phyloP scores from a whole-genome alignment of 495 filamentous ascomycete species.

The Filosporella fistucella region DNA sequence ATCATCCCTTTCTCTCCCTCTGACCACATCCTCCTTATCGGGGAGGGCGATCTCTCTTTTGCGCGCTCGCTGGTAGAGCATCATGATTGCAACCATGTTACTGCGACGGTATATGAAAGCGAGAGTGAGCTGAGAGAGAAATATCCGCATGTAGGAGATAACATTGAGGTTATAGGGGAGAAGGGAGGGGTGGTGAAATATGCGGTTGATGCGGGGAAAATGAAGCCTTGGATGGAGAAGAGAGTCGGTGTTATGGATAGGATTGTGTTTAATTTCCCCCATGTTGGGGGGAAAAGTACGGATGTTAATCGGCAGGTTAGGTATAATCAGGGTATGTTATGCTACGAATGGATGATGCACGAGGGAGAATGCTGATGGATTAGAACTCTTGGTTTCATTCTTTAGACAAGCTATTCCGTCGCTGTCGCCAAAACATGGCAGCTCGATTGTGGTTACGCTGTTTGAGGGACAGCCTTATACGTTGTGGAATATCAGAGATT shows the following conservation, averaged over 20 bases:
- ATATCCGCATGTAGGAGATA: slow-evolving; percentile 68
- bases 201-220: slow-evolving; percentile 69
- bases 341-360: neutral
- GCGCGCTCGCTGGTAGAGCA: slow-evolving; percentile 66
- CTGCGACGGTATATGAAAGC: slow-evolving; percentile 47
- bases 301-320: slow-evolving; percentile 94
- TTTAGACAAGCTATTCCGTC: slow-evolving; percentile 55
- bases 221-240: slow-evolving; percentile 37
- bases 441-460: slow-evolving; percentile 76
- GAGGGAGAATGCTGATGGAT: neutral
- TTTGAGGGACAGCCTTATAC: slow-evolving; percentile 94
- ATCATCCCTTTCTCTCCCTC: slow-evolving; percentile 69
- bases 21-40: slow-evolving; percentile 77
- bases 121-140: slow-evolving; percentile 52
- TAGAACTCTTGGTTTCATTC: slow-evolving; percentile 76
- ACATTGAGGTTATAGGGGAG: slow-evolving; percentile 50
- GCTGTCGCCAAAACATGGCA: slow-evolving; percentile 33
- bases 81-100: slow-evolving; percentile 63
- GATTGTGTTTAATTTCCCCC: slow-evolving; percentile 94
- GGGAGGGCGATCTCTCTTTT: slow-evolving; percentile 95
- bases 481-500: slow-evolving; percentile 86
- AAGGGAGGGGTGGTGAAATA: slow-evolving; percentile 53
- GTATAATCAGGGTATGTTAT: slow-evolving; percentile 63
- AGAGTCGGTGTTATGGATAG: slow-evolving; percentile 52
- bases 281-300: slow-evolving; percentile 84